Conservation (phyloP, 164 flowering plant species). For the Liriodendron chinense region DNA sequence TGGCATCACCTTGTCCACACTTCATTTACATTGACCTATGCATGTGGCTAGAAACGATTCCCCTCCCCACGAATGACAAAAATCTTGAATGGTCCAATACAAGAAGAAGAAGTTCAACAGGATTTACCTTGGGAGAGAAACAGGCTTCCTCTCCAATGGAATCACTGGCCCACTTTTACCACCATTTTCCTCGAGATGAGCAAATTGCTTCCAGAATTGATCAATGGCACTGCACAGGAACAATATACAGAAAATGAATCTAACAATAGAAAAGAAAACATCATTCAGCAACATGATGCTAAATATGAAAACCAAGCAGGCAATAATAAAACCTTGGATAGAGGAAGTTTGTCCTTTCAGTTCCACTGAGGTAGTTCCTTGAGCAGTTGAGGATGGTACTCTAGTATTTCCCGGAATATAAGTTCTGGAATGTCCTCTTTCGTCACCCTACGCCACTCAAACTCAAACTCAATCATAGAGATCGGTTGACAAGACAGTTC, state of each 20-base stretch:
- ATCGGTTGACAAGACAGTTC: no score
- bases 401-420: no score
- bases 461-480: no score
- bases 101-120: no score
- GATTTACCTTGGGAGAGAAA: conserved; percentile 78
- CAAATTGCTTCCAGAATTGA: conserved; percentile 81
- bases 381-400: no score
- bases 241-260: conserved; percentile 4
- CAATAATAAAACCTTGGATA: conserved; percentile 64
- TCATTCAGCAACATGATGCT: background rate
- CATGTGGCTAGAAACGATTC: no score
- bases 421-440: no score
- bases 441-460: no score
- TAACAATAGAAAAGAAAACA: conserved; percentile 1
- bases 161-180: conserved; percentile 70
- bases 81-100: no score
- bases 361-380: conserved; percentile 75
- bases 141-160: conserved; percentile 81
- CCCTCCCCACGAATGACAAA: no score
- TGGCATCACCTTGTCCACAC: no score
- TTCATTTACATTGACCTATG: no score
- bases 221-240: conserved; percentile 65
- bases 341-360: conserved; percentile 73
- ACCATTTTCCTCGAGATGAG: conserved; percentile 80
- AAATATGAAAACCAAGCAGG: background rate